phyloP scores from a whole-genome alignment of 257 asterid genomes.

The Solanum rostratum region DNA sequence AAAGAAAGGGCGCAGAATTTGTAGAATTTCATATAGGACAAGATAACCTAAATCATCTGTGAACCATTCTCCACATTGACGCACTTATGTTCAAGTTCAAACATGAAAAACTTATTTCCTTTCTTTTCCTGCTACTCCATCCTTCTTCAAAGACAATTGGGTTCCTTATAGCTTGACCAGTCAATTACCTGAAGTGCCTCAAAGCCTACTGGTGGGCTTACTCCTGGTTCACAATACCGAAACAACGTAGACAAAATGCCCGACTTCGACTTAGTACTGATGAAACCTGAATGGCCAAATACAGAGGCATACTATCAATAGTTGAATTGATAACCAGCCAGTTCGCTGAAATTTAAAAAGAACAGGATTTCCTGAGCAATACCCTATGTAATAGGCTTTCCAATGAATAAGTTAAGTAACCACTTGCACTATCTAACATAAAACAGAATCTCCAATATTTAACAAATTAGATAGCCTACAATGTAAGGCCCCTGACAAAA shows the following conservation, averaged over 20 bases:
- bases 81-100: background rate
- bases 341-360: background rate
- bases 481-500: background rate
- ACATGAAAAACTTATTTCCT: background rate
- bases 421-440: background rate
- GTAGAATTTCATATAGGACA: background rate
- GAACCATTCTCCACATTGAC: background rate
- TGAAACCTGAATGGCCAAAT: slow-evolving; percentile 43
- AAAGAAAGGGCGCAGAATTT: background rate
- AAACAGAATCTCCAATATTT: background rate
- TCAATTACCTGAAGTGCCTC: slow-evolving; percentile 80
- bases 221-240: slow-evolving; percentile 43
- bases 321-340: background rate
- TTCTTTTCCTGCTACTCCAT: background rate
- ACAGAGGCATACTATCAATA: background rate
- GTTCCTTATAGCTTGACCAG: background rate
- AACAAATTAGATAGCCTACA: background rate
- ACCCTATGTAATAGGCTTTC: background rate
- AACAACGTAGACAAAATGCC: slow-evolving; percentile 50
- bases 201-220: slow-evolving; percentile 48
- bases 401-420: background rate
- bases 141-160: background rate
- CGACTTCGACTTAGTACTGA: slow-evolving; percentile 33
- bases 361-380: background rate
- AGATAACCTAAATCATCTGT: background rate